Base-by-base conservation (phyloP, 1,284 basidiomycete species). In the Trichosporon inkin region DNA sequence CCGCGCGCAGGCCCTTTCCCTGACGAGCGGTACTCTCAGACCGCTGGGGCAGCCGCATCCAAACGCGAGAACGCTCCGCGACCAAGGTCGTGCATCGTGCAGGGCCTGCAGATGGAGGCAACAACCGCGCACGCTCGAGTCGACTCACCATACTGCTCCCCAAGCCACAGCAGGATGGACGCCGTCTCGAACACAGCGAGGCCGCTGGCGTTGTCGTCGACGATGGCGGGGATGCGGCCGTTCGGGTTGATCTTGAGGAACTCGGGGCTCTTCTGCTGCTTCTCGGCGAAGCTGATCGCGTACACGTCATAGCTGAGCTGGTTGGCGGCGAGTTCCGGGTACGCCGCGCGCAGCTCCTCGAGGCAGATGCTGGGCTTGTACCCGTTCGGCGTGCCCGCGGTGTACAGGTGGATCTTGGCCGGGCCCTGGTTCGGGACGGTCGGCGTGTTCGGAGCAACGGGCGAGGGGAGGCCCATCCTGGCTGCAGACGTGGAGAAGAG, bases 221-320 rank as follows among this genome's bases (percentile, higher is more conserved):
- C 63, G 3, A 75, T 71, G 4, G 81, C 81, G 1, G 85, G 85
- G 55, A 88, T 86, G 28, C 84, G 79, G 2, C 85, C 86, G 71
- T 84, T 88, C 38, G 81, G 86, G 71, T 88, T 88, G 67, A 88
- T 75, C 62, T 82, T 69, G 60, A 86, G 76, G 75, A 83, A 88
- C 84, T 83, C 86, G 3, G 66, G 65, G 6, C 81, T 79, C 71
- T 82, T 82, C 66, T 83, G 82, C 53, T 78, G 76, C 59, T 80
- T 80, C 28, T 54, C 28, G 10, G 20, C 35, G 14, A 61, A 49
- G 37, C 34, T 41, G 28, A 81, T 78, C 80, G 36, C 7, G 19
- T 38, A 3, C 52, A 64, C 84, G 80, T 86, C 84, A 74, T 88
- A 89, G 4, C 83, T 78, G 53, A 89, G 71, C 24, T 75, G 79